Evolutionary conservation across 768 basidiomycete species (phyloP).

Genomic region (Gloeopeniophorella convolvens): DNA sequence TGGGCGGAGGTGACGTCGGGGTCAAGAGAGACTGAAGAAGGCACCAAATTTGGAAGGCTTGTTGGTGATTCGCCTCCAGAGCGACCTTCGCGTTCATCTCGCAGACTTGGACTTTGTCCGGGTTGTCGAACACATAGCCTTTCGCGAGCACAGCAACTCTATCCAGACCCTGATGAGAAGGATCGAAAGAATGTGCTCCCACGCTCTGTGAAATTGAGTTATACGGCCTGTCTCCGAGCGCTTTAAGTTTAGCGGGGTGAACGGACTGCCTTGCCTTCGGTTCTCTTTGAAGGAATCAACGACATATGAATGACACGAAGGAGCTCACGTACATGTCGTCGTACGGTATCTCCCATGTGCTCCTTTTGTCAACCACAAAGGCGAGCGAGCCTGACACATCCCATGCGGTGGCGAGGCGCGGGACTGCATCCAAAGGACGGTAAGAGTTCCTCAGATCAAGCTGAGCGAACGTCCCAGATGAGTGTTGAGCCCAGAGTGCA

Average conservation of each 20-base stretch:
- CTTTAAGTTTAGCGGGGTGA: slow-evolving; percentile 38
- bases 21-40: slow-evolving; percentile 50
- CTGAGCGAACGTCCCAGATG: slow-evolving; percentile 73
- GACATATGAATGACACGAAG: neutral
- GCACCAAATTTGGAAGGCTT: slow-evolving; percentile 61
- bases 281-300: slow-evolving; percentile 29
- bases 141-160: slow-evolving; percentile 56
- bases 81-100: slow-evolving; percentile 56
- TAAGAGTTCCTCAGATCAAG: slow-evolving; percentile 61
- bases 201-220: slow-evolving; percentile 49
- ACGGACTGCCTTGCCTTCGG: slow-evolving; percentile 25
- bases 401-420: slow-evolving; percentile 61
- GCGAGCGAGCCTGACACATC: slow-evolving; percentile 54
- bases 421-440: slow-evolving; percentile 61
- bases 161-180: slow-evolving; percentile 36
- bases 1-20: slow-evolving; percentile 31
- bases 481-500: slow-evolving; percentile 65
- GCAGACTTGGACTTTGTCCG: slow-evolving; percentile 44
- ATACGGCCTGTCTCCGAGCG: slow-evolving; percentile 50
- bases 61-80: slow-evolving; percentile 45
- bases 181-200: slow-evolving; percentile 41
- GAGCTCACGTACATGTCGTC: slow-evolving; percentile 62
- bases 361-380: slow-evolving; percentile 54
- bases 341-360: slow-evolving; percentile 62
- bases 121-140: slow-evolving; percentile 49